Evolutionary conservation across 768 basidiomycete species (phyloP), one percentile per base, ranked within the genome.

Genomic region (Serendipita sp.): DNA sequence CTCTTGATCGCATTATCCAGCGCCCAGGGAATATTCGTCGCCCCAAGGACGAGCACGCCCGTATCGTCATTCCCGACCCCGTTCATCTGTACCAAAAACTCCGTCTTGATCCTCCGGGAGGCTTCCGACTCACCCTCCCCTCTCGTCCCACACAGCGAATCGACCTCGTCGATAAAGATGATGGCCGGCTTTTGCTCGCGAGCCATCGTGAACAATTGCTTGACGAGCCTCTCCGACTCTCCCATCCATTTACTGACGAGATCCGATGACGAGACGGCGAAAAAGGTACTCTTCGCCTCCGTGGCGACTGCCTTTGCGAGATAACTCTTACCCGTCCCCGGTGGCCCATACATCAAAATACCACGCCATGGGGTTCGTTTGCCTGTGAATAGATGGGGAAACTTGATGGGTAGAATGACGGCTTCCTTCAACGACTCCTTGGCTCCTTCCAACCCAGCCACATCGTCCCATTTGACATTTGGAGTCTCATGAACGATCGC

Each of bases 161-260:
- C 96, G 48, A 99, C 90, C 73, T 98, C 96, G 72, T 99, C 96
- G 71, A 99, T 89, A 73, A 99, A 99, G 74, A 99, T 97, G 74
- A 99, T 99, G 1, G 95, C 84, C 0, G 96, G 96, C 72, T 97
- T 98, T 65, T 84, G 83, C 73, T 98, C 95, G 63, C 96, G 83
- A 0, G 96, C 96, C 78, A 99, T 88, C 70, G 90, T 84, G 71
- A 99, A 99, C 31, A 99, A 80, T 71, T 97, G 92, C 73, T 91
- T 93, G 55, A 99, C 96, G 60, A 97, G 80, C 71, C 93, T 95
- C 65, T 98, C 95, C 3, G 91, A 94, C 74, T 99, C 96, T 65
- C 96, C 96, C 77, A 98, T 96, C 96, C 96, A 99, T 73, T 98
- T 99, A 74, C 91, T 94, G 64, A 98, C 96, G 64, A 99, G 78